Percentiles rank a stretch among this genome's conserved stretches.
phyloP scores from a whole-genome alignment of 2,329 filamentous ascomycete genomes.

The Sclerotinia nivalis region DNA sequence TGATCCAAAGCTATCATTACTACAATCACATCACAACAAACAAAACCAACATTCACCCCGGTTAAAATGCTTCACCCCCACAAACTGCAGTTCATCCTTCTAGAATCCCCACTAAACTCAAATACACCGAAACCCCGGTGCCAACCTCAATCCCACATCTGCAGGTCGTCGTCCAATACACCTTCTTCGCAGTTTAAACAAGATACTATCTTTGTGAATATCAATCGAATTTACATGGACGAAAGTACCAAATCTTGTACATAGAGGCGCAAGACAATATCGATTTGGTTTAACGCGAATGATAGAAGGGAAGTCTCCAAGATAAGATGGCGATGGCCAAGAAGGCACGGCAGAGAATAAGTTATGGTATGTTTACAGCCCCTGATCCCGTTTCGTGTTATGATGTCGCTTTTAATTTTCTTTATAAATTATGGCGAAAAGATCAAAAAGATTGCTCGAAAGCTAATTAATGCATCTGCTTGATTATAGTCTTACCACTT shows the following conservation, averaged over 20 bases:
- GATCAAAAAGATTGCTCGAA: constrained; percentile 17
- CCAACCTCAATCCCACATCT: constrained; percentile 10
- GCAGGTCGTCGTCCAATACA: constrained; percentile 6
- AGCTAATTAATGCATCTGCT: background rate
- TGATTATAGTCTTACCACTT: constrained; percentile 63
- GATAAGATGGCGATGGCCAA: constrained; percentile 55
- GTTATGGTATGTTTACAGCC: constrained; percentile 57
- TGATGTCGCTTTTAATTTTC: background rate
- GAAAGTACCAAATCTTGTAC: constrained; percentile 1
- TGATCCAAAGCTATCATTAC: background rate
- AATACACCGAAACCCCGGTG: constrained; percentile 18
- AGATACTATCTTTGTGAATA: background rate
- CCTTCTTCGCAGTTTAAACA: background rate
- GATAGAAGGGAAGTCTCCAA: background rate
- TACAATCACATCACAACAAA: background rate
- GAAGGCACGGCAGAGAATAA: constrained; percentile 69
- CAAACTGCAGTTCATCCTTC: constrained; percentile 25
- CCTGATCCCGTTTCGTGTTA: background rate
- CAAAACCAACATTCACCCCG: background rate
- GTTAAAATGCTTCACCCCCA: constrained; percentile 12
- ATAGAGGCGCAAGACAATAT: background rate
- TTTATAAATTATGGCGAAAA: background rate
- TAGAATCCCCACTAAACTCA: constrained; percentile 19
- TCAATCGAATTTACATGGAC: background rate
- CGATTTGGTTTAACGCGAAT: background rate